Evolutionary conservation across 176 grass and related monocot genomes (phyloP), one percentile per base, ranked within the genome.

Genomic region (Calamus simplicifolius): DNA sequence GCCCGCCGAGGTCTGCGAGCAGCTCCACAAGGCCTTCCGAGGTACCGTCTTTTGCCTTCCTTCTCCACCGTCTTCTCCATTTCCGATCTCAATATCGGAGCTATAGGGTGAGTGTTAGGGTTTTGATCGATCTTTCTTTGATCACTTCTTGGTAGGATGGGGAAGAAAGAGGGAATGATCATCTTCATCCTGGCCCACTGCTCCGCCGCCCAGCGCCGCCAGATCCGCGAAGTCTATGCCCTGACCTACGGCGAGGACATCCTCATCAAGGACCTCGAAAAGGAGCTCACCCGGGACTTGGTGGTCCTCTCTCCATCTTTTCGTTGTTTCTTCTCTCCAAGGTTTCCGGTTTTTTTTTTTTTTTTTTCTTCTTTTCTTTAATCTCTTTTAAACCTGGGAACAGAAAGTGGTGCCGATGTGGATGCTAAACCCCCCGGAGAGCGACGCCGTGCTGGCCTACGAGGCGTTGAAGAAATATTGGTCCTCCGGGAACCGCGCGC

Each of bases 121-220:
- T 43, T 43, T 43, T 10, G n/a, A 60, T 13, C 27, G 5, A 38
- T n/a, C 58, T 16, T 18, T 52, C 14, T 48, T 57, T 21, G 57
- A 14, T 73, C 27, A 16, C 6, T 54, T 54, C 3, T 8, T 66
- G 23, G 52, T 54, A 96, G 92, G 92, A 50, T 96, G 87, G 92
- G 87, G 92, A 69, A 96, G 38, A 82, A 96, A 52, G 87, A 96
- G 75, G 73, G 52, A 6, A 70, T 90, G 68, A 96, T 96, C 80
- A 75, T 96, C 80, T 88, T 87, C 64, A 78, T 96, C 69, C 83
- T 96, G 2, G 92, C 80, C 64, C 92, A 96, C 78, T 87, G 92
- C 58, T 69, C 84, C 31, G 80, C 92, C 3, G 77, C 78, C 49
- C 86, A 90, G 69, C 87, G 86, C 57, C 56, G 68, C 50, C 75